These are phyloP conservation scores for Plectosphaerella sp. DNA, from an alignment of 2,329 filamentous ascomycete species.

Conservation along the genomic window DNA sequence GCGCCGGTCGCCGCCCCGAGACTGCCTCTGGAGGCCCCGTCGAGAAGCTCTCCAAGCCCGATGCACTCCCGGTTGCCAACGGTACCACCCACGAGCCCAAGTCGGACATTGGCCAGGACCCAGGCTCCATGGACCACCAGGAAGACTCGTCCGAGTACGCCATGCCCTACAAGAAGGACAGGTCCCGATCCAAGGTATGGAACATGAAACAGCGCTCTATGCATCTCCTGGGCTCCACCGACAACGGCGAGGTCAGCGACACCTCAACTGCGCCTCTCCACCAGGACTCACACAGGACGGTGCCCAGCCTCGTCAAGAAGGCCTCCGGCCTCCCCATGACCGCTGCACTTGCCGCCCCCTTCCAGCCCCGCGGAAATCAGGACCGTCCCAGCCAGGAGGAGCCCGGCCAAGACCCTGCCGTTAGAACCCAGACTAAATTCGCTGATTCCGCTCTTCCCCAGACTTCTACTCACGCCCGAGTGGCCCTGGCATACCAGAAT, in stretches of 20 bases:
- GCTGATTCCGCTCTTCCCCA: no score
- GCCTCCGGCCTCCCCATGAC: slow-evolving; percentile 35
- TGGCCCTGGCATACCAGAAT: no score
- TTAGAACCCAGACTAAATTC: neutral
- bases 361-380: slow-evolving; percentile 32
- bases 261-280: neutral
- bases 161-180: neutral
- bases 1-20: neutral
- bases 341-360: slow-evolving; percentile 45
- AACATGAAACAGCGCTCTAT: neutral
- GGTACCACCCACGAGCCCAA: neutral
- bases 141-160: neutral
- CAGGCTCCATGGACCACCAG: no score
- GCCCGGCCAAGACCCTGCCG: neutral
- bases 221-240: neutral
- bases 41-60: neutral
- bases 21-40: neutral
- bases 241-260: neutral
- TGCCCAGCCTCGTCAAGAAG: slow-evolving; percentile 21
- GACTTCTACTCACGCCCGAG: no score
- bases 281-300: neutral
- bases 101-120: no score
- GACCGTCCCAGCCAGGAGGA: neutral
- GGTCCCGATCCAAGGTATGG: neutral
- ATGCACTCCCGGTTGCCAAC: neutral